A percentile compares a stretch with the other conserved stretches of the same genome.
These are phyloP conservation scores for Hypoxylon subgilvum DNA, from an alignment of 495 filamentous ascomycete genomes.

Conservation along the genomic window DNA sequence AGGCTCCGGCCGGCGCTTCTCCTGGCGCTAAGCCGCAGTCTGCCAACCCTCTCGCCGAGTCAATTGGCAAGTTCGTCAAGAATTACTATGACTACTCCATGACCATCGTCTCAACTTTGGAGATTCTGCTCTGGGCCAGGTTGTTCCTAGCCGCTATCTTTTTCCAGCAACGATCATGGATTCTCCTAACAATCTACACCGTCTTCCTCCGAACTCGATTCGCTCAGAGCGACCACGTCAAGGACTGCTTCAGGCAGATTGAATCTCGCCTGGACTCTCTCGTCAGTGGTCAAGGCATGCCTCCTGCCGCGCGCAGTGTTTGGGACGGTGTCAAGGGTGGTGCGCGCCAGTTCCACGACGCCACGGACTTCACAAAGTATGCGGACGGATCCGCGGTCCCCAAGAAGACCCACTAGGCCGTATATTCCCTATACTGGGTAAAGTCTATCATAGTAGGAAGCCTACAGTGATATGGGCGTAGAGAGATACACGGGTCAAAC, in stretches of 20 bases:
- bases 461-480: constrained; percentile 26
- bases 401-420: constrained; percentile 55
- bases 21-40: constrained; percentile 67
- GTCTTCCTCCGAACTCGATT: constrained; percentile 89
- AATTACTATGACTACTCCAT: constrained; percentile 92
- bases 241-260: constrained; percentile 74
- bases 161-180: constrained; percentile 89
- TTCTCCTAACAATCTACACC: constrained; percentile 83
- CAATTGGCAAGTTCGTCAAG: constrained; percentile 92
- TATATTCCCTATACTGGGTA: constrained; percentile 3
- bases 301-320: constrained; percentile 77
- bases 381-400: constrained; percentile 60
- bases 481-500: constrained; percentile 12
- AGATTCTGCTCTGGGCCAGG: constrained; percentile 82
- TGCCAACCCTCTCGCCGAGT: constrained; percentile 74
- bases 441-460: constrained; percentile 17
- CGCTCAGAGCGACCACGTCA: constrained; percentile 89
- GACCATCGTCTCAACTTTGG: constrained; percentile 77
- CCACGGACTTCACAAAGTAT: constrained; percentile 78
- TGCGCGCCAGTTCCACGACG: constrained; percentile 73
- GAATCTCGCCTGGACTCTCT: constrained; percentile 78
- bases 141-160: constrained; percentile 77
- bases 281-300: constrained; percentile 83
- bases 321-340: constrained; percentile 83
- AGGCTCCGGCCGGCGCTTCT: constrained; percentile 57